These are phyloP conservation scores for Metschnikowia dekortorum DNA, from an alignment of 805 yeast species.

Conservation along the genomic window DNA sequence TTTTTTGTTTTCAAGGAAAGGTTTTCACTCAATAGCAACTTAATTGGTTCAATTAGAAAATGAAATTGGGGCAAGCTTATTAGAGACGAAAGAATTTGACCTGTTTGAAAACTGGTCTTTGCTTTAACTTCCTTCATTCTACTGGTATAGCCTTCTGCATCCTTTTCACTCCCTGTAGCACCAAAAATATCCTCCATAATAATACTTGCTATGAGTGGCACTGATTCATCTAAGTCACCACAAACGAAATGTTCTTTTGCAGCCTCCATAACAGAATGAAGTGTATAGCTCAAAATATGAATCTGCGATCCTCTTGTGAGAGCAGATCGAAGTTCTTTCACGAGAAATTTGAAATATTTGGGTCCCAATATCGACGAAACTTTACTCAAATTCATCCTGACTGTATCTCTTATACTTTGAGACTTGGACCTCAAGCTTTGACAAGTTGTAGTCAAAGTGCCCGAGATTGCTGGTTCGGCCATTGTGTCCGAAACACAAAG, in stretches of 20 bases:
- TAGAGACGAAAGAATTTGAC: conserved; percentile 67
- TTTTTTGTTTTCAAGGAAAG: conserved; percentile 64
- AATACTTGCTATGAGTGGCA: conserved; percentile 56
- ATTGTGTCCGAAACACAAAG: conserved; percentile 56
- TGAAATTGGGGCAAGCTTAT: conserved; percentile 56
- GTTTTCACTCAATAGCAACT: conserved; percentile 54
- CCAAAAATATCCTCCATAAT: conserved; percentile 94
- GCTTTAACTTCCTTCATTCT: conserved; percentile 87
- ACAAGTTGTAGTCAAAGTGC: conserved; percentile 78
- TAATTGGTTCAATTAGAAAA: conserved; percentile 63
- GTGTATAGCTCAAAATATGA: conserved; percentile 85
- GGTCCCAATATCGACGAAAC: conserved; percentile 68
- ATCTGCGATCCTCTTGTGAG: conserved; percentile 86
- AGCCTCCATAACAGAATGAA: conserved; percentile 65
- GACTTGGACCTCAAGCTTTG: conserved; percentile 82
- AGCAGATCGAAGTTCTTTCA: conserved; percentile 75
- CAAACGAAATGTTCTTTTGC: conserved; percentile 44
- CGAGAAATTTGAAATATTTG: conserved; percentile 63
- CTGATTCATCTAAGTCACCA: conserved; percentile 73
- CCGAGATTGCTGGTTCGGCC: conserved; percentile 64
- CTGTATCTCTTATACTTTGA: conserved; percentile 83
- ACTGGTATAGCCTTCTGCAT: conserved; percentile 83
- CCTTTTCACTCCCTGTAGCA: conserved; percentile 87
- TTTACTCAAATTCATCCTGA: conserved; percentile 68
- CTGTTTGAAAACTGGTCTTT: conserved; percentile 84